A percentile compares a stretch with the other conserved stretches of the same genome.
Evolutionary conservation across 225 moss, liverwort and hornwort genomes (phyloP).

Genomic region (Lunularia cruciata): DNA sequence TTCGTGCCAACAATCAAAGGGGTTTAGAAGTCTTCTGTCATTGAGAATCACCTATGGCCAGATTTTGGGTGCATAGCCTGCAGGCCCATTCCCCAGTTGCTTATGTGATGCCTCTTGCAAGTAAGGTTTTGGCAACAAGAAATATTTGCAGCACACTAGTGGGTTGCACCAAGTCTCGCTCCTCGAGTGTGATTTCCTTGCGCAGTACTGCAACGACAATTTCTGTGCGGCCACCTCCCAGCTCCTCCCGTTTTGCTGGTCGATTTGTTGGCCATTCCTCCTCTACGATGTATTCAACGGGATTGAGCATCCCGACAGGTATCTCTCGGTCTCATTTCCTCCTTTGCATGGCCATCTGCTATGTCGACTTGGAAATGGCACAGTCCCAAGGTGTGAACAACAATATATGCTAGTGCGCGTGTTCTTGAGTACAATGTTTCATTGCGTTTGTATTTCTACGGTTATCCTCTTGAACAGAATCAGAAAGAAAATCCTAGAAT

Average conservation of each 20-base stretch:
- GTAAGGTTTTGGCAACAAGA: background rate
- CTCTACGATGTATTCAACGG: too few relatives aligned
- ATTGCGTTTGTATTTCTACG: too few relatives aligned
- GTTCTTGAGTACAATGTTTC: too few relatives aligned
- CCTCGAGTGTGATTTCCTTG: too few relatives aligned
- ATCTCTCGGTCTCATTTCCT: background rate
- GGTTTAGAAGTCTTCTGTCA: too few relatives aligned
- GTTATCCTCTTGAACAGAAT: too few relatives aligned
- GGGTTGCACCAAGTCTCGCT: background rate
- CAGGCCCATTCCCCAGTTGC: constrained; percentile 20
- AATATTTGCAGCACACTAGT: background rate
- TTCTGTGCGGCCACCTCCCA: background rate
- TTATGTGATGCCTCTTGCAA: background rate
- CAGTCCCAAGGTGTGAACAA: too few relatives aligned
- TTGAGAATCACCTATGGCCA: constrained; percentile 22
- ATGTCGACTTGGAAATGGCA: too few relatives aligned
- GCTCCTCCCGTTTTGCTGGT: background rate
- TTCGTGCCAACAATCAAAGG: too few relatives aligned
- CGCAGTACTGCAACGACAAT: background rate
- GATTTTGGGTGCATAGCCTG: constrained; percentile 20
- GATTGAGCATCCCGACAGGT: constrained; percentile 31
- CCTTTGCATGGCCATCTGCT: too few relatives aligned
- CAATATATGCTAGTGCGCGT: too few relatives aligned
- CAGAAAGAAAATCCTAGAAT: too few relatives aligned
- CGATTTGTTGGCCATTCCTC: background rate